Evolutionary conservation across 75 land plant genomes (phyloP), one percentile per base, ranked within the genome.

Genomic region (Cryptomeria japonica): DNA sequence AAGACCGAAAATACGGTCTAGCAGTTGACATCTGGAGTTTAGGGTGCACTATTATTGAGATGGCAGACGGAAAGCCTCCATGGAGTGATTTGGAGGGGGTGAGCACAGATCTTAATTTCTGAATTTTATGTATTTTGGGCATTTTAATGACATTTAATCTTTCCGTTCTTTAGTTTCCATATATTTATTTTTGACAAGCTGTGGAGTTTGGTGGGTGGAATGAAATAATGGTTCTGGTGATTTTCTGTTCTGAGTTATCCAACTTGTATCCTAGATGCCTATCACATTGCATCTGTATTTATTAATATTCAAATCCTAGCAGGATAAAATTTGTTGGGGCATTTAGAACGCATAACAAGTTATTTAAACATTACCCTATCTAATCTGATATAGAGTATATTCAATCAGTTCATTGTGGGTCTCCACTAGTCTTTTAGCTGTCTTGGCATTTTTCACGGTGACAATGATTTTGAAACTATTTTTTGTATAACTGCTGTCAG

Each of bases 1-100:
- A 89, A 61, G 85, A 89, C 34, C 91, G 91, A 18, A 75, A 84
- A 76, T 91, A 91, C 55, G 90, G 90, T 22, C 84, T 88, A 47
- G 90, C 83, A 51, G 89, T 78, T 38, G 90, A 89, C 42, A 88
- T 89, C 31, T 89, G 90, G 90, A 88, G 90, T 87, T 39, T 89
- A 49, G 90, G 90, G 42, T 89, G 90, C 39, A 89, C 90, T 34
- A 68, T 89, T 11, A 89, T 89, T 49, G 90, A 89, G 32, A 89
- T 89, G 90, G 90, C 90, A 36, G 47, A 70, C 19, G 90, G 90
- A 34, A 87, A 89, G 89, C 58, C 51, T 70, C 90, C 90, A 47
- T 89, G 90, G 90, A 88, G 90, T 55, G 58, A 56, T 85, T 55
- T 55, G 41, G 36, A 56, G 36, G 86, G 86, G 86, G 86, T 85